Percentiles rank a stretch among this genome's conserved stretches.
These are phyloP conservation scores for Lachancea waltii DNA, from an alignment of 805 yeast species.

Conservation along the genomic window DNA sequence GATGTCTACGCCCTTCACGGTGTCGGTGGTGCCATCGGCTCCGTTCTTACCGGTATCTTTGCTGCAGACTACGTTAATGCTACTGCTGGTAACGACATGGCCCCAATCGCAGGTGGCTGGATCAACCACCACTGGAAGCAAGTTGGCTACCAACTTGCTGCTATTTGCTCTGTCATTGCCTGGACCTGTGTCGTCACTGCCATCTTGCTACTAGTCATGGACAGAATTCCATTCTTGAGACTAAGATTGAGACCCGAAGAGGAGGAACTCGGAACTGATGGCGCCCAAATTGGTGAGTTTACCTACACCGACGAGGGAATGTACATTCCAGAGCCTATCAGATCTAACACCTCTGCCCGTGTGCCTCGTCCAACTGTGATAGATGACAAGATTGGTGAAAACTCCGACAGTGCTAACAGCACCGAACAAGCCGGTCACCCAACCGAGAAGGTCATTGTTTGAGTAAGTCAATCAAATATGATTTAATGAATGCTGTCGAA, in stretches of 20 bases:
- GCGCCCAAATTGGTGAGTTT: slow-evolving; percentile 85
- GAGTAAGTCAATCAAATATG: neutral
- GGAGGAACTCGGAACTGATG: slow-evolving; percentile 83
- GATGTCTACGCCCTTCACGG: slow-evolving; percentile 94
- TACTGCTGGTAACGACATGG: slow-evolving; percentile 54
- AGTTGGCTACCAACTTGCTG: slow-evolving; percentile 85
- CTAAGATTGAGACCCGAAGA: slow-evolving; percentile 80
- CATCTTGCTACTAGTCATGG: slow-evolving; percentile 57
- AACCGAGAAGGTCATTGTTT: slow-evolving; percentile 9
- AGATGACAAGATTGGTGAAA: slow-evolving; percentile 31
- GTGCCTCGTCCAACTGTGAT: slow-evolving; percentile 28
- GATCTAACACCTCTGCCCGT: slow-evolving; percentile 42
- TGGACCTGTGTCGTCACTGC: slow-evolving; percentile 77
- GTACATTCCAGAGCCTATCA: slow-evolving; percentile 72
- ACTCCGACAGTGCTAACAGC: slow-evolving; percentile 2
- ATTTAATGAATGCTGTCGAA: no score
- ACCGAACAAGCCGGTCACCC: slow-evolving; percentile 5
- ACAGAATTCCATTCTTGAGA: slow-evolving; percentile 73
- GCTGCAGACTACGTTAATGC: slow-evolving; percentile 89
- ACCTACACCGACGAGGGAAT: slow-evolving; percentile 60
- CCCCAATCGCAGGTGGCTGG: slow-evolving; percentile 79
- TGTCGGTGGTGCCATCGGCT: slow-evolving; percentile 85
- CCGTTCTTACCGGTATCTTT: slow-evolving; percentile 81
- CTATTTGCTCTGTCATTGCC: slow-evolving; percentile 56
- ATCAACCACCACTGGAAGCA: slow-evolving; percentile 75